Base-by-base conservation (phyloP, 2,329 filamentous ascomycete species). In the Exophiala sp. region DNA sequence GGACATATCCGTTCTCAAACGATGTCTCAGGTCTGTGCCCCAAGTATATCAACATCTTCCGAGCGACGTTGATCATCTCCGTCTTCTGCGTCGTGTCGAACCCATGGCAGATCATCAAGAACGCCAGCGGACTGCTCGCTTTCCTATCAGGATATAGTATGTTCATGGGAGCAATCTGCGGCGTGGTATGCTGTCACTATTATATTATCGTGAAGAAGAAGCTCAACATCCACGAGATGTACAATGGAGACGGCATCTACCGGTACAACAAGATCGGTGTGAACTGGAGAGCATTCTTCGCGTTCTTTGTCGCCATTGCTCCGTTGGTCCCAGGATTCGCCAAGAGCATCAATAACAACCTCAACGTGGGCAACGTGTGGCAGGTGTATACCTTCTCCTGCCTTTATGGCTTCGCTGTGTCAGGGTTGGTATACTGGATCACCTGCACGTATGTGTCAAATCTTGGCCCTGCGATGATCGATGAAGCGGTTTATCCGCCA, bases 1-100 rank as follows among this genome's bases (percentile, higher is more conserved):
- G 65, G 34, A 71, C 69, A 2, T 72, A 71, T 11, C 91, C 88
- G 1, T 89, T 88, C 5, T 88, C 88, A 14, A 91, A 88, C 0
- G 89, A 94, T 62, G 80, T 95, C 80, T 89, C 88, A 1, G 89
- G 89, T 0, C 76, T 95, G 9, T 73, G 91, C 2, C 90, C 90
- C 0, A 84, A 88, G 14, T 95, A 82, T 70, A 76, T 95, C 66
- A 91, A 86, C 64, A 96, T 96, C 64, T 85, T 91, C 50, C 86
- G 91, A 9, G 91, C 91, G 51, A 88, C 73, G 20, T 61, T 79
- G 2, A 60, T 80, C n/a, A 72, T 70, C 48, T 71, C 73, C 1
- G 57, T 76, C 1, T 43, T 65, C 34, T 72, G 50, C 54, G 73
- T 33, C 68, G 57, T 75, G 52, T 71, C 3, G 66, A 68, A 65